Evolutionary conservation across 83 land plant species (phyloP).

Genomic region (Diphasiastrum complanatum): DNA sequence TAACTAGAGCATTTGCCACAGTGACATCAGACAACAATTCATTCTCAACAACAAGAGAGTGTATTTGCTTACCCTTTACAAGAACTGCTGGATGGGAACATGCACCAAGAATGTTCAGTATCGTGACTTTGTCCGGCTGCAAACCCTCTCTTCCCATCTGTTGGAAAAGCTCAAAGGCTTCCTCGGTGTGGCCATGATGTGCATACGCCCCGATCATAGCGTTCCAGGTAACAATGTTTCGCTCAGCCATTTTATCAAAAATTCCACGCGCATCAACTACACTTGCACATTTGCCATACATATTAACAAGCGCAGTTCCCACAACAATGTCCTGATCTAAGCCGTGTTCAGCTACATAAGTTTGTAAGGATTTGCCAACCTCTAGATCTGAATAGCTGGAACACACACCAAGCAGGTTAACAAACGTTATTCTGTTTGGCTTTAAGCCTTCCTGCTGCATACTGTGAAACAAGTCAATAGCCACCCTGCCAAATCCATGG

Average conservation of each 20-base stretch:
- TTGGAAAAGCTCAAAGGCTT: background rate
- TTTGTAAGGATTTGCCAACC: background rate
- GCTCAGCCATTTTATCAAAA: background rate
- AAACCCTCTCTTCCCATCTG: background rate
- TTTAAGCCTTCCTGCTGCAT: no score
- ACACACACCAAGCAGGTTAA: background rate
- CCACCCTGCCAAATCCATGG: background rate
- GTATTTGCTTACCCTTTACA: background rate
- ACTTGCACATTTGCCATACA: background rate
- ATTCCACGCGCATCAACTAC: background rate
- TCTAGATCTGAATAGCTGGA: background rate
- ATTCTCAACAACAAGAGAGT: background rate
- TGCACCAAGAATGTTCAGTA: background rate
- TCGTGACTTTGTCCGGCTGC: background rate
- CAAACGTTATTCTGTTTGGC: background rate
- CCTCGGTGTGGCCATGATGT: background rate
- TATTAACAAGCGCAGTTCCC: background rate
- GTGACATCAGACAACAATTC: background rate
- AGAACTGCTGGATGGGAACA: background rate
- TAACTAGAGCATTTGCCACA: background rate
- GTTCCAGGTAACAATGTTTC: background rate
- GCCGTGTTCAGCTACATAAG: background rate
- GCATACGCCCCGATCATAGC: background rate
- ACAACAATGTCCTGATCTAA: background rate
- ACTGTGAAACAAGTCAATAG: background rate